Percentiles rank a stretch among this genome's conserved stretches.
Conservation (phyloP, 495 filamentous ascomycete genomes). For the Annulohypoxylon stygium region DNA sequence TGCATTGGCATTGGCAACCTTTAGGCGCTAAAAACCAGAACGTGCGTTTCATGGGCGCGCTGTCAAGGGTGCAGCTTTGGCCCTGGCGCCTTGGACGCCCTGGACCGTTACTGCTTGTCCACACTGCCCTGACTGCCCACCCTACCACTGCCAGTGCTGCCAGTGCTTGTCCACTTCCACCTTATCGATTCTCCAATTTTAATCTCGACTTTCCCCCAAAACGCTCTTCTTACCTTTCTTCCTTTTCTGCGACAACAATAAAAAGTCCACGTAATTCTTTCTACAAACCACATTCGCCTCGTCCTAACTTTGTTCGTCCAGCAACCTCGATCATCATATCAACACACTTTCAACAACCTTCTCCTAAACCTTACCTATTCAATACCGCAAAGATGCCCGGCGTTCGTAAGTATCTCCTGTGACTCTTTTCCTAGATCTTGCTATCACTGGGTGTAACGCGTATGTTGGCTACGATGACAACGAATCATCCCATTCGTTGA, state of each 20-base stretch:
- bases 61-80: conserved; percentile 42
- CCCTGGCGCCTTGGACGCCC: conserved; percentile 6
- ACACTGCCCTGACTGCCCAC: too few species aligned
- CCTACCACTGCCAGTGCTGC: too few species aligned
- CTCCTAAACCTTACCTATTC: conserved; percentile 7
- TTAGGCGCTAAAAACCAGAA: conserved; percentile 10
- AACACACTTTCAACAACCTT: neutral
- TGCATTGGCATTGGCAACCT: conserved; percentile 32
- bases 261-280: conserved; percentile 17
- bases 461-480: conserved; percentile 4
- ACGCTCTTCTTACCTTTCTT: conserved; percentile 30
- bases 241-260: conserved; percentile 34
- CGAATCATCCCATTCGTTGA: conserved; percentile 2
- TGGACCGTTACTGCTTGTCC: neutral
- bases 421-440: neutral
- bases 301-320: conserved; percentile 1
- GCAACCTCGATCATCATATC: conserved; percentile 3
- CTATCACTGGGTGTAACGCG: neutral
- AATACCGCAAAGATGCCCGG: conserved; percentile 46
- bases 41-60: conserved; percentile 18
- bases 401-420: conserved; percentile 45
- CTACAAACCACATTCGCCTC: neutral
- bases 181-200: conserved; percentile 48
- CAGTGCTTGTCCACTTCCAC: neutral
- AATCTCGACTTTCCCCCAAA: conserved; percentile 45